Evolutionary conservation across 345 rosid species (phyloP).

Genomic region (Hibiscus syriacus): DNA sequence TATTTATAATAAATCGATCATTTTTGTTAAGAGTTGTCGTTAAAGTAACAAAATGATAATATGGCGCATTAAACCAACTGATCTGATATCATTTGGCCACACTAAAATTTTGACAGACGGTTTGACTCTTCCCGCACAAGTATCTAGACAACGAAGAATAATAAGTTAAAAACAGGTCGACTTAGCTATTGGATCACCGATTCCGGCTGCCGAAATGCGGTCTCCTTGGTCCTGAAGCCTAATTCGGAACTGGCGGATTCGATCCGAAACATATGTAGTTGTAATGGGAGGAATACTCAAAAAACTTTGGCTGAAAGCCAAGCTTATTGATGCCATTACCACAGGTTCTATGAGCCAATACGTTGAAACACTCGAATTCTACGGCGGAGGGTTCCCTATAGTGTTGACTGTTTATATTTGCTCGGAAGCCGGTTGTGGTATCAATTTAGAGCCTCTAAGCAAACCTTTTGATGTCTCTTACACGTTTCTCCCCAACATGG

Average conservation of each 20-base stretch:
- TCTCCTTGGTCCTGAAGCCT: constrained; percentile 22
- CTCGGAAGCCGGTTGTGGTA: constrained; percentile 54
- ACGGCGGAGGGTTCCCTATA: constrained; percentile 51
- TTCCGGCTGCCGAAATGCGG: constrained; percentile 26
- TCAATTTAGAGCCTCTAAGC: constrained; percentile 49
- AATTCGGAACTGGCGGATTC: constrained; percentile 33
- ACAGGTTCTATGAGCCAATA: constrained; percentile 69
- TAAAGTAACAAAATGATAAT: too few relatives aligned
- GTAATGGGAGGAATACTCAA: constrained; percentile 57
- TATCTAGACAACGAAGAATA: too few relatives aligned
- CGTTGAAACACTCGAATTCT: constrained; percentile 40
- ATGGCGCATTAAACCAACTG: too few relatives aligned
- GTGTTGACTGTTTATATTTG: constrained; percentile 43
- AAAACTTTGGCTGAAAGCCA: constrained; percentile 55
- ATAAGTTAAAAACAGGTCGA: constrained; percentile 32
- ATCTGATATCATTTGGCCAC: too few relatives aligned
- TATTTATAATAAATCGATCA: too few relatives aligned
- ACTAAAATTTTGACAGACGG: too few relatives aligned
- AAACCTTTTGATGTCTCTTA: constrained; percentile 57
- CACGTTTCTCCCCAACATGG: constrained; percentile 59
- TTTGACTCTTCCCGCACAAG: too few relatives aligned
- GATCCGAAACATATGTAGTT: constrained; percentile 31
- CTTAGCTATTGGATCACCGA: constrained; percentile 57
- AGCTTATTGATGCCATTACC: constrained; percentile 41
- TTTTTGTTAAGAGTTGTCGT: too few relatives aligned